Base-by-base conservation (phyloP, 2,329 filamentous ascomycete genomes). In the Albophoma yamanashiensis region DNA sequence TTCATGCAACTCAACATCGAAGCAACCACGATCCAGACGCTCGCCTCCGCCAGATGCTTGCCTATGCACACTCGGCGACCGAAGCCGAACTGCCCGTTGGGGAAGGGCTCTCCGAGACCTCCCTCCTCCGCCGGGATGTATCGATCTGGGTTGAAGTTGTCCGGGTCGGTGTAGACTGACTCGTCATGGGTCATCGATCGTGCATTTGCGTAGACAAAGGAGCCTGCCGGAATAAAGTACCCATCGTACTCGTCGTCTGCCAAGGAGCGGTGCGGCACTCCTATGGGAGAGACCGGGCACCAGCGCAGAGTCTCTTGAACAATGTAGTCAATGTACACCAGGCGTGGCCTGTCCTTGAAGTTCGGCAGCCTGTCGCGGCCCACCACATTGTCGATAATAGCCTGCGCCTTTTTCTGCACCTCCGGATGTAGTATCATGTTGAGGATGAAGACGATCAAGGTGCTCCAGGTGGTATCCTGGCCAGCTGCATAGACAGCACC, bases 201-300 rank as follows among this genome's bases (percentile, higher is more conserved):
- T n/a, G 73, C 68, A 58, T 78, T 81, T 38, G 75, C 73, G 58
- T 74, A 73, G 7, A 79, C 67, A 22, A 76, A 67, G 6, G 75
- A 74, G 3, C 82, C 83, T n/a, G 78, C 79, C 12, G 82, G 82
- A 57, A 86, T 84, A 61, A 78, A 76, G 69, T 82, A 80, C 40
- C 78, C 82, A 25, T 80, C 73, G 65, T 85, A 86, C 14, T 78
- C 72, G 59, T 86, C 83, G 56, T 86, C 82, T 55, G 78, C 69
- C 1, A 79, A 73, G 17, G 80, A 75, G 53, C 72, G 76, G 67
- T 86, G 83, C 2, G 83, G 83, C 42, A 86, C 78, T 3, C 78
- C 80, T 2, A 81, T 67, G 0, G 79, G 78, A 15, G 74, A 75
- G 4, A 81, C 68, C 5, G 79, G 78, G 36, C 69, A 70, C 73